phyloP scores from a whole-genome alignment of 129 eudicot species.

The Deinandra increscens region DNA sequence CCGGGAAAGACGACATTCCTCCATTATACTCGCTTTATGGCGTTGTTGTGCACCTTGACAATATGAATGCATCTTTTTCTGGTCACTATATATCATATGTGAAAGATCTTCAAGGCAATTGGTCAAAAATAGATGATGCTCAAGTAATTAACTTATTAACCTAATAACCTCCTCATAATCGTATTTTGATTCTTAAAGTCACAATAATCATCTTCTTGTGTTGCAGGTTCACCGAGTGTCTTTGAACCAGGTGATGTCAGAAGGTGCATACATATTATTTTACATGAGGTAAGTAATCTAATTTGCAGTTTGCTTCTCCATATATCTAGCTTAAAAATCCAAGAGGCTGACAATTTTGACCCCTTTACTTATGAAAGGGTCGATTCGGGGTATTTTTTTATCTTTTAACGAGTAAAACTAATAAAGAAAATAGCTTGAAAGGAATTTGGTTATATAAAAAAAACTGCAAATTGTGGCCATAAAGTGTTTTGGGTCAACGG shows the following conservation, averaged over 20 bases:
- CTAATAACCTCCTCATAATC: constrained; percentile 7
- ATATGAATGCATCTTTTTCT: constrained; percentile 86
- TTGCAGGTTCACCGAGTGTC: constrained; percentile 73
- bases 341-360: background rate
- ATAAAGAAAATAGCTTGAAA: background rate
- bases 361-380: background rate
- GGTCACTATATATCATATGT: constrained; percentile 89
- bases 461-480: background rate
- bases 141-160: constrained; percentile 76
- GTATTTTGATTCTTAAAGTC: background rate
- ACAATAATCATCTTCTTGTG: background rate
- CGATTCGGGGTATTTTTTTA: background rate
- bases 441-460: background rate
- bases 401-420: background rate
- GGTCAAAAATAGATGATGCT: constrained; percentile 81
- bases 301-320: background rate
- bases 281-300: constrained; percentile 70
- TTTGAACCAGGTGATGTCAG: constrained; percentile 82
- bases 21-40: constrained; percentile 93
- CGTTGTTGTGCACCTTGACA: constrained; percentile 87
- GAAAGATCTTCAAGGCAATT: constrained; percentile 83
- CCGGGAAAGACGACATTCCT: constrained; percentile 78
- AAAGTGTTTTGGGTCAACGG: constrained; percentile 17
- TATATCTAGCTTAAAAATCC: background rate
- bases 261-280: constrained; percentile 91